A percentile compares a stretch with the other conserved stretches of the same genome.
Conservation (phyloP, 1,284 basidiomycete genomes). For the Pseudozyma pruni region DNA sequence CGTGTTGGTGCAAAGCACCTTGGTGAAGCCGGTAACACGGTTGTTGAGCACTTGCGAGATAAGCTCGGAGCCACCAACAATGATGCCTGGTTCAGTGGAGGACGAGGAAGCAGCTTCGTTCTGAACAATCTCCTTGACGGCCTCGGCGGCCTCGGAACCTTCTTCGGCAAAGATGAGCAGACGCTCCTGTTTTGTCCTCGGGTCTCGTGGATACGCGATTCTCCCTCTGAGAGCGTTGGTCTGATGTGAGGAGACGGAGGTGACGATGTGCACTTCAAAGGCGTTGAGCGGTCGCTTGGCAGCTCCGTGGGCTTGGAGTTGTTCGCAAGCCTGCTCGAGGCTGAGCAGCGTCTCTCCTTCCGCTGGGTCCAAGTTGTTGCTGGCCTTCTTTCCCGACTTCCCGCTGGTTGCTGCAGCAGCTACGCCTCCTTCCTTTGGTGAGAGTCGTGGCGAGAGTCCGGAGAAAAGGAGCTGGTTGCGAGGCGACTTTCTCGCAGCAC, state of each 20-base stretch:
- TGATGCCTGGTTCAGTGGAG: conserved; percentile 34
- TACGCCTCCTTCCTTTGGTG: conserved; percentile 19
- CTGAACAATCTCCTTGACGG: conserved; percentile 45
- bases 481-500: conserved; percentile 47
- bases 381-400: conserved; percentile 25
- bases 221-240: conserved; percentile 65
- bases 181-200: conserved; percentile 60
- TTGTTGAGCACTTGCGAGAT: conserved; percentile 60
- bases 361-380: conserved; percentile 35
- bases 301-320: conserved; percentile 31
- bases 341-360: conserved; percentile 45
- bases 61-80: conserved; percentile 62
- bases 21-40: conserved; percentile 71
- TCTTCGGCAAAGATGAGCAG: conserved; percentile 66
- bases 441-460: conserved; percentile 23
- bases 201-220: conserved; percentile 57
- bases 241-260: conserved; percentile 61
- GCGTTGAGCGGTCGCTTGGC: conserved; percentile 54
- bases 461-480: conserved; percentile 41
- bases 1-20: conserved; percentile 83
- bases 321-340: conserved; percentile 46
- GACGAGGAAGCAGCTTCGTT: conserved; percentile 32
- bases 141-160: conserved; percentile 53
- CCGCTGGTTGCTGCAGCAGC: conserved; percentile 7
- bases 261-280: conserved; percentile 66